phyloP scores from a whole-genome alignment of 2,329 filamentous ascomycete genomes.

The Colletotrichum phormii region DNA sequence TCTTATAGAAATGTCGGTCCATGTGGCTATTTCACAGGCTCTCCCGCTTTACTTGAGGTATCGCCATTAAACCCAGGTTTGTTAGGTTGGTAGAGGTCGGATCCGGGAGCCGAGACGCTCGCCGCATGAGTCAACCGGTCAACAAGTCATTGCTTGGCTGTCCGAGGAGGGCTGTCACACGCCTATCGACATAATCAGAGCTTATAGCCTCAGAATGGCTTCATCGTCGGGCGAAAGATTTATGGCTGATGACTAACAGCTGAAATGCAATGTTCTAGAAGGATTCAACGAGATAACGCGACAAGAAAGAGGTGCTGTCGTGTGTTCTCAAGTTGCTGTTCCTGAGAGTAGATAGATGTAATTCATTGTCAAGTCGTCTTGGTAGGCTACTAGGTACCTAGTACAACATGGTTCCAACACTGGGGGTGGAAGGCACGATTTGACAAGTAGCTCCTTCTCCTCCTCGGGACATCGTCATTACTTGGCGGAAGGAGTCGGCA shows the following conservation, averaged over 20 bases:
- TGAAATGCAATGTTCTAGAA: fast-evolving
- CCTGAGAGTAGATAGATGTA: no score
- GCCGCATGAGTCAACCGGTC: background rate
- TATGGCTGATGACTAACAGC: no score
- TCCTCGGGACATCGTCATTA: background rate
- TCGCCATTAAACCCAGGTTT: background rate
- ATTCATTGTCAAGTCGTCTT: no score
- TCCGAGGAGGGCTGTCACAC: no score
- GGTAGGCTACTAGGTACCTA: no score
- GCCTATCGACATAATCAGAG: background rate
- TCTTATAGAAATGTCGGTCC: background rate
- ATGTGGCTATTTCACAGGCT: background rate
- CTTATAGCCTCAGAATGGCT: no score
- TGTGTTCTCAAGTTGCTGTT: no score
- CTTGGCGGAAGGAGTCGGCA: background rate
- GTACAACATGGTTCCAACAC: no score
- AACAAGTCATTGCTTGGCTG: background rate
- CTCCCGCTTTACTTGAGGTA: background rate
- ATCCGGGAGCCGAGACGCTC: background rate
- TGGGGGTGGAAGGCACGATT: background rate
- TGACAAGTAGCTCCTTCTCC: background rate
- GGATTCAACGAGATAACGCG: no score
- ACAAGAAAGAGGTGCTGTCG: no score
- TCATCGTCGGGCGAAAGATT: no score
- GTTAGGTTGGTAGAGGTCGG: background rate